phyloP scores from a whole-genome alignment of 139 green algal genomes.

The Micromonas commoda region DNA sequence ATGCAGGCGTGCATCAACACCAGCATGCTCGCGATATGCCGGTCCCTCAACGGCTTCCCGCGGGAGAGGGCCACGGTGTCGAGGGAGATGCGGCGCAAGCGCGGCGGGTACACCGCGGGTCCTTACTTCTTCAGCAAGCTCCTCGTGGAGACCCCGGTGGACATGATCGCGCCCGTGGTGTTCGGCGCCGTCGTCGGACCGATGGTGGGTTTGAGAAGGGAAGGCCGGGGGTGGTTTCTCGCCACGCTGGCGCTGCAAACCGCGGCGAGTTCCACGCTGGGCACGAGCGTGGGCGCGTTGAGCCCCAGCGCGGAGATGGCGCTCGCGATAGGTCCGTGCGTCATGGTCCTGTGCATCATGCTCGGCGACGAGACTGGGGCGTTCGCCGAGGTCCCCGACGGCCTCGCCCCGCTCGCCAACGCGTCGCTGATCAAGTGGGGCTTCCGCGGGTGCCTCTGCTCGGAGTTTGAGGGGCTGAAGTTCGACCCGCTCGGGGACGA shows the following conservation, averaged over 20 bases:
- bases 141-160: slow-evolving; percentile 41
- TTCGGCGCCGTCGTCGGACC: slow-evolving; percentile 41
- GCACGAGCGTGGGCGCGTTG: slow-evolving; percentile 20
- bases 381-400: slow-evolving; percentile 22
- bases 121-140: slow-evolving; percentile 46
- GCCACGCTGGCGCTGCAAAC: slow-evolving; percentile 11
- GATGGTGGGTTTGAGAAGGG: slow-evolving; percentile 34
- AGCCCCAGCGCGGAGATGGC: slow-evolving; percentile 27
- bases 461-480: slow-evolving; percentile 24
- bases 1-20: slow-evolving; percentile 41
- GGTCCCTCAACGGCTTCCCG: slow-evolving; percentile 37
- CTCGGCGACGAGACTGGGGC: slow-evolving; percentile 21
- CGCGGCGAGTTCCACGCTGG: slow-evolving; percentile 1
- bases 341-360: slow-evolving; percentile 36
- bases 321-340: slow-evolving; percentile 32
- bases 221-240: slow-evolving; percentile 10
- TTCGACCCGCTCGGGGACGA: slow-evolving; percentile 9
- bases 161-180: slow-evolving; percentile 39
- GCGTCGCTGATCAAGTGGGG: neutral
- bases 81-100: slow-evolving; percentile 30
- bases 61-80: slow-evolving; percentile 39
- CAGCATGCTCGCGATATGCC: slow-evolving; percentile 25
- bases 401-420: neutral
- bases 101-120: slow-evolving; percentile 29
- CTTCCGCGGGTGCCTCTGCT: slow-evolving; percentile 9